Evolutionary conservation across 768 basidiomycete genomes (phyloP).

Genomic region (Termitomyces sp.): DNA sequence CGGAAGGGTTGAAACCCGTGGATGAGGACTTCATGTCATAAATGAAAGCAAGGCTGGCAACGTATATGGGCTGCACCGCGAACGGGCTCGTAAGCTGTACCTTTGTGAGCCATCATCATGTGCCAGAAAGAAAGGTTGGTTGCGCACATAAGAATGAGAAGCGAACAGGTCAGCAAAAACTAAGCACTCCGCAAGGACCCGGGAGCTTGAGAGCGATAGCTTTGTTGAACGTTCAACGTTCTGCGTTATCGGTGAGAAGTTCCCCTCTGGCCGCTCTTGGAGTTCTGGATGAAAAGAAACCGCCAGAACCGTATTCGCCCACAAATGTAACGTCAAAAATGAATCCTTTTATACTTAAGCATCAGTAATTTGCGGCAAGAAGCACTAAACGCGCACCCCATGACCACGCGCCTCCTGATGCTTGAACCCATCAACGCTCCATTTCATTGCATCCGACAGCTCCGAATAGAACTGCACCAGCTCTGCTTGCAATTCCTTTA

Average conservation of each 20-base stretch:
- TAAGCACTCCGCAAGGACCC: conserved; percentile 10
- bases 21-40: conserved; percentile 7
- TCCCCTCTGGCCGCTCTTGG: conserved; percentile 1
- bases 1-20: not conserved
- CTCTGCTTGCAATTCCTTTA: conserved; percentile 7
- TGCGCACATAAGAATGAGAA: conserved; percentile 11
- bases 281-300: conserved; percentile 12
- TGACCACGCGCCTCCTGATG: conserved; percentile 11
- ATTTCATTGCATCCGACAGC: conserved; percentile 9
- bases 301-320: conserved; percentile 10
- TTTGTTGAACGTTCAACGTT: conserved; percentile 9
- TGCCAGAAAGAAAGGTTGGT: not conserved
- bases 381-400: conserved; percentile 2
- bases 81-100: conserved; percentile 11
- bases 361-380: not conserved
- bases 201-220: conserved; percentile 8
- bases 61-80: conserved; percentile 11
- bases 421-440: conserved; percentile 14
- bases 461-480: conserved; percentile 11
- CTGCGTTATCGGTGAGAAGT: conserved; percentile 5
- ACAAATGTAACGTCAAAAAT: conserved; percentile 10
- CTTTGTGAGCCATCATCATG: not conserved
- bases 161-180: conserved; percentile 13
- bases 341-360: conserved; percentile 4
- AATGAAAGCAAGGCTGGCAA: conserved; percentile 11